Base-by-base conservation (phyloP, 495 filamentous ascomycete genomes). In the Aspergillus nanangensis region DNA sequence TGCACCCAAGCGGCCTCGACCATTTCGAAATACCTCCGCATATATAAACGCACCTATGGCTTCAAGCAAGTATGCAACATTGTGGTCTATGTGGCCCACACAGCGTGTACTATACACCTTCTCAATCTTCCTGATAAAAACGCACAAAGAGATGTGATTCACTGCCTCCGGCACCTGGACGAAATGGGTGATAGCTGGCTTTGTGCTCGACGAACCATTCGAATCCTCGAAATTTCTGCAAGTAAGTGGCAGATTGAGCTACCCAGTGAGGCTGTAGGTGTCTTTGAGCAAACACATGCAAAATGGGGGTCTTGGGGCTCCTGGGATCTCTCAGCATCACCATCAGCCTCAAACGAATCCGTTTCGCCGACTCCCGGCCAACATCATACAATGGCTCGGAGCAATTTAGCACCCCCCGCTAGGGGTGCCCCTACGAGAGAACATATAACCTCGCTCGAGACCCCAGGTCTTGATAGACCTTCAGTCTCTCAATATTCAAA, bases 111-210 rank as follows among this genome's bases (percentile, higher is more conserved):
- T 1, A 89, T 97, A 39, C 94, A 97, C 55, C 76, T 98, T 19
- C 82, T 98, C 39, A 95, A 96, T 53, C 74, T 96, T 1, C 89
- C 89, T 0, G 90, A 95, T 37, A 94, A 91, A 55, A 88, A 87
- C 29, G 88, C 92, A 8, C 84, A 78, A 51, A 73, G 92, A 53
- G 93, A 98, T 63, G 84, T 97, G 35, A 80, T 87, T 9, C 90
- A 96, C 49, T 88, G 90, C 5, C 74, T 96, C n/a, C 87, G 86
- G 43, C 87, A 93, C 49, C 79, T 97, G 10, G 93, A 97, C 65
- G 94, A 98, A 58, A 96, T 98, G 53, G 90, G 87, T 1, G 92
- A 96, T 65, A 82, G 86, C 48, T 98, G 93, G 93, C 81, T 89
- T 3, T 92, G 91, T 55, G 94, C 90, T 10, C 76, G 90, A 24